Evolutionary conservation across 192 early-diverging fungal species (phyloP).

Genomic region (Funneliformis geosporum): DNA sequence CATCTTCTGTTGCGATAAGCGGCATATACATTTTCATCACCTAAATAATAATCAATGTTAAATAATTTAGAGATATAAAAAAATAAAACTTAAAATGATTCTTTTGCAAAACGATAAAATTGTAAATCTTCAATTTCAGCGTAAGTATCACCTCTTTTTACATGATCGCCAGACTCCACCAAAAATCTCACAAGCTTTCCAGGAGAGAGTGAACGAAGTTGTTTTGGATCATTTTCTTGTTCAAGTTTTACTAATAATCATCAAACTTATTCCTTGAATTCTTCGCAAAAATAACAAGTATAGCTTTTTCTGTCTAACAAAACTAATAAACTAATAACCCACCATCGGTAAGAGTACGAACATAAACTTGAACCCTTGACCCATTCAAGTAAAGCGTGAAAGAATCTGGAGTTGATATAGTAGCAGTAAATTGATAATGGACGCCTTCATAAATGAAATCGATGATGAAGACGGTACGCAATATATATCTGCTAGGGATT

Average conservation of each 20-base stretch:
- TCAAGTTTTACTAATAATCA: constrained; percentile 92
- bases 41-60: constrained; percentile 27
- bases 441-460: constrained; percentile 93
- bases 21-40: constrained; percentile 99
- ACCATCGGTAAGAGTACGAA: constrained; percentile 87
- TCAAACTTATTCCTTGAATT: constrained; percentile 83
- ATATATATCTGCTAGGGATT: constrained; percentile 75
- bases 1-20: constrained; percentile 86
- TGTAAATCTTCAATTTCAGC: too few relatives aligned
- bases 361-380: constrained; percentile 78
- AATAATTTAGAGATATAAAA: too few relatives aligned
- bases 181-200: constrained; percentile 95
- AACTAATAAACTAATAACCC: constrained; percentile 89
- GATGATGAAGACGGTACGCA: constrained; percentile 70
- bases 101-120: too few relatives aligned
- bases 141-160: constrained; percentile 87
- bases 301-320: constrained; percentile 90
- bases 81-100: too few relatives aligned
- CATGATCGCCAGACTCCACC: constrained; percentile 90
- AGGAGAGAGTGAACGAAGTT: constrained; percentile 92
- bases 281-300: constrained; percentile 85
- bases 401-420: constrained; percentile 77
- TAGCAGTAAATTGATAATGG: constrained; percentile 87
- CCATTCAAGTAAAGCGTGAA: constrained; percentile 83
- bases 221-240: constrained; percentile 96